Evolutionary conservation across 2,329 filamentous ascomycete species (phyloP).

Genomic region (Sclerotinia nivalis): DNA sequence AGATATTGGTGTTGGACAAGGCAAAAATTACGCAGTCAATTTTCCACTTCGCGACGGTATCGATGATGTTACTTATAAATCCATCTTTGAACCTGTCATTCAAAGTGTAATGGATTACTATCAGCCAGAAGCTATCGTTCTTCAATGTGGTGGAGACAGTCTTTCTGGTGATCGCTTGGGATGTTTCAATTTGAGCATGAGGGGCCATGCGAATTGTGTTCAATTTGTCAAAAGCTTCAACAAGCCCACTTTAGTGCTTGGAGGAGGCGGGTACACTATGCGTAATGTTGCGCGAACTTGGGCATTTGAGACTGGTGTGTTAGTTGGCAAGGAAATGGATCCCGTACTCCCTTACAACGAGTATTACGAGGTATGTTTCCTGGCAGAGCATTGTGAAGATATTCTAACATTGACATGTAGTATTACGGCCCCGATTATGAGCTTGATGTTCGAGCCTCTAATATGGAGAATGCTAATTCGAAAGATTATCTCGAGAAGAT

Average conservation of each 20-base stretch:
- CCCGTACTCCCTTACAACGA: slow-evolving; percentile 91
- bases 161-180: slow-evolving; percentile 91
- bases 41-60: slow-evolving; percentile 91
- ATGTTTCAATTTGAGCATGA: slow-evolving; percentile 97
- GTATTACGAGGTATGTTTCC: slow-evolving; percentile 74
- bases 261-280: slow-evolving; percentile 95
- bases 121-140: slow-evolving; percentile 85
- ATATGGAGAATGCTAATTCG: slow-evolving; percentile 89
- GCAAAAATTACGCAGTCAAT: slow-evolving; percentile 88
- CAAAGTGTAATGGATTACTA: slow-evolving; percentile 84
- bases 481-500: slow-evolving; percentile 80
- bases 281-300: slow-evolving; percentile 95
- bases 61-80: slow-evolving; percentile 84
- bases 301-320: slow-evolving; percentile 91
- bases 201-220: slow-evolving; percentile 91
- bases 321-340: slow-evolving; percentile 80
- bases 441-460: slow-evolving; percentile 83
- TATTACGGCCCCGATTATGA: slow-evolving; percentile 92
- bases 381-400: slow-evolving; percentile 42
- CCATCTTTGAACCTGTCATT: slow-evolving; percentile 89
- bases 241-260: slow-evolving; percentile 86
- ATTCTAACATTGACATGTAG: slow-evolving; percentile 46
- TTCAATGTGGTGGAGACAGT: slow-evolving; percentile 95
- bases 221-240: slow-evolving; percentile 85
- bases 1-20: slow-evolving; percentile 82